These are phyloP conservation scores for Xylaria cubensis DNA, from an alignment of 495 filamentous ascomycete genomes.

Conservation along the genomic window DNA sequence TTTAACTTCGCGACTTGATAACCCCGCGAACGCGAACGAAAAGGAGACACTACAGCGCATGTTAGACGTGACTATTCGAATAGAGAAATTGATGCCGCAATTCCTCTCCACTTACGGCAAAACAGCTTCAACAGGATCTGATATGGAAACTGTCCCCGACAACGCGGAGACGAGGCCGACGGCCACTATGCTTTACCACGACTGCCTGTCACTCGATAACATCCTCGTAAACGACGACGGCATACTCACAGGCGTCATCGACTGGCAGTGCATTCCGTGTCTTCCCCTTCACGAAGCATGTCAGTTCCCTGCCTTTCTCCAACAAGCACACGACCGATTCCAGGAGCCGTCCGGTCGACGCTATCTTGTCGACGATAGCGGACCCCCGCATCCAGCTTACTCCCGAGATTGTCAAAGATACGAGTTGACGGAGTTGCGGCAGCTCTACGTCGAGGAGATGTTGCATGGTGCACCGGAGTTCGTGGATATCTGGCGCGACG, in stretches of 20 bases:
- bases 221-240: conserved; percentile 55
- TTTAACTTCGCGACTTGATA: conserved; percentile 22
- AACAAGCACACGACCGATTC: conserved; percentile 30
- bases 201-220: conserved; percentile 57
- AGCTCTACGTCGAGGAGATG: conserved; percentile 45
- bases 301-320: conserved; percentile 54
- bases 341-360: conserved; percentile 23
- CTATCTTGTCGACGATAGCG: conserved; percentile 29
- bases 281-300: conserved; percentile 56
- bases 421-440: conserved; percentile 45
- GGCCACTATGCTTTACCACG: conserved; percentile 52
- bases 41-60: conserved; percentile 19
- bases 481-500: conserved; percentile 27
- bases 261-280: conserved; percentile 61
- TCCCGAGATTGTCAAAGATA: conserved; percentile 37
- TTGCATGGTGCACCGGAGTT: conserved; percentile 32
- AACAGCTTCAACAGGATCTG: neutral
- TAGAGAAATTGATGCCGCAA: conserved; percentile 28
- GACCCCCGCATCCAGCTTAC: conserved; percentile 8
- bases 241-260: conserved; percentile 54
- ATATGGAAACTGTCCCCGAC: conserved; percentile 25
- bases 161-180: conserved; percentile 33
- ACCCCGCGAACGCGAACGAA: conserved; percentile 13
- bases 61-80: conserved; percentile 26
- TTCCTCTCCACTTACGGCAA: conserved; percentile 10